Base-by-base conservation (phyloP, 1,139 yeast species). In the Debaryomyces fabryi region DNA sequence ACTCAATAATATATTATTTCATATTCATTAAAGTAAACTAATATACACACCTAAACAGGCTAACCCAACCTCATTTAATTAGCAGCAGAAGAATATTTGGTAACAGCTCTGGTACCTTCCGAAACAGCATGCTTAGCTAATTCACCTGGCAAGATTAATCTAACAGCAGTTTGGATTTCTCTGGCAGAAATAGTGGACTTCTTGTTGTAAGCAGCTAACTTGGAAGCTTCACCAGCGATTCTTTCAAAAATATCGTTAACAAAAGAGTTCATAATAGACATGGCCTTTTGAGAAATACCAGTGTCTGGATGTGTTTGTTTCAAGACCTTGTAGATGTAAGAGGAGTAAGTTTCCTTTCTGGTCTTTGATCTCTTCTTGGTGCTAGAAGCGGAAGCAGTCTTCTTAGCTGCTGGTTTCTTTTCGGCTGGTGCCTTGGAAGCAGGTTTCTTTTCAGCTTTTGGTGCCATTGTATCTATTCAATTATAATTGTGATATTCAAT, bases 231-330 rank as follows among this genome's bases (percentile, higher is more conserved):
- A 64, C 95, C 79, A 65, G 99, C 99, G 67, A 86, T 86, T 85
- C 96, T 88, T 79, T 88, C 96, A 65, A 88, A 88, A 69, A 88
- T 88, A 77, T 92, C 98, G 78, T 92, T 92, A 65, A 93, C 99
- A 65, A 93, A 93, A 47, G 98, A 93, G 88, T 93, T 93, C 95
- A 93, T 88, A 75, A 93, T 93, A 53, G 97, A 91, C 97, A 93
- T 93, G 63, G 99, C 97, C 78, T 91, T 90, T 79, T 92, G 96
- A 61, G 99, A 93, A 72, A 93, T 93, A 91, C 99, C 99, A 58
- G 99, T 93, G 76, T 93, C 98, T 76, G 99, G 97, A 79, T 95
- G 97, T 59, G 99, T 92, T 83, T 93, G 97, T 81, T 92, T 90
- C 76, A 92, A 86, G 63, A 91, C 98, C 81, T 93, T 93, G 95